phyloP scores from a whole-genome alignment of 2,329 filamentous ascomycete species.

The Penicillium sp. region DNA sequence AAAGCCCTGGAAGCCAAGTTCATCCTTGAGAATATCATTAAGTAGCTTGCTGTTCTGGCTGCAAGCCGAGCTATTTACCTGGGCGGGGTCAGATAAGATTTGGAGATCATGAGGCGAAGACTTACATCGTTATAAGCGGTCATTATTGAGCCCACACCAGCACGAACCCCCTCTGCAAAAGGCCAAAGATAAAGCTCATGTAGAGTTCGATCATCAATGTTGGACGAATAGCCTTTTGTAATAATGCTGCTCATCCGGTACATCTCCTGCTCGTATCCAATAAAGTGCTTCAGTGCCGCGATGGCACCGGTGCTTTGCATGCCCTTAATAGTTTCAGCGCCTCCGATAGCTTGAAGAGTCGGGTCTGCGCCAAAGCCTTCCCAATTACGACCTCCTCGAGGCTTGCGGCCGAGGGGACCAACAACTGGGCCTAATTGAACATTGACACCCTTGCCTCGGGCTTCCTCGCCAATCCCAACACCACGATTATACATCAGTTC shows the following conservation, averaged over 20 bases:
- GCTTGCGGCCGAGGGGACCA: slow-evolving; percentile 71
- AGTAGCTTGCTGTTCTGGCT: slow-evolving; percentile 69
- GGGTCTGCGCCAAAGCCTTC: slow-evolving; percentile 73
- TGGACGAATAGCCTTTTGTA: slow-evolving; percentile 45
- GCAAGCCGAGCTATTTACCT: slow-evolving; percentile 66
- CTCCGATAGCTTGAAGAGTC: slow-evolving; percentile 59
- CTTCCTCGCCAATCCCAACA: slow-evolving; percentile 69
- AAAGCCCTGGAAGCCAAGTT: slow-evolving; percentile 71
- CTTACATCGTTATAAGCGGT: slow-evolving; percentile 45
- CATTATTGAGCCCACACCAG: slow-evolving; percentile 51
- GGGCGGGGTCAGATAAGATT: neutral
- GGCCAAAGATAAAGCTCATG: slow-evolving; percentile 51
- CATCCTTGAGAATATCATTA: slow-evolving; percentile 71
- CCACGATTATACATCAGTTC: slow-evolving; percentile 68
- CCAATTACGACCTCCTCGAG: slow-evolving; percentile 72
- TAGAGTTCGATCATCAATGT: slow-evolving; percentile 53
- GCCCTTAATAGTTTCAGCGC: slow-evolving; percentile 55
- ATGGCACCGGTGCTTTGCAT: slow-evolving; percentile 60
- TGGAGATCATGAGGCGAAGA: neutral
- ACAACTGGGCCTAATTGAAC: slow-evolving; percentile 70
- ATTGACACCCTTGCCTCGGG: slow-evolving; percentile 71
- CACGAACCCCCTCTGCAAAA: slow-evolving; percentile 51
- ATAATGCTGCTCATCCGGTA: slow-evolving; percentile 50
- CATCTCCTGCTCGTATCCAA: slow-evolving; percentile 52
- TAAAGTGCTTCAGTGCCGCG: slow-evolving; percentile 58